Conservation (phyloP, 2,329 filamentous ascomycete species). For the Ophioceras dolichostomum region DNA sequence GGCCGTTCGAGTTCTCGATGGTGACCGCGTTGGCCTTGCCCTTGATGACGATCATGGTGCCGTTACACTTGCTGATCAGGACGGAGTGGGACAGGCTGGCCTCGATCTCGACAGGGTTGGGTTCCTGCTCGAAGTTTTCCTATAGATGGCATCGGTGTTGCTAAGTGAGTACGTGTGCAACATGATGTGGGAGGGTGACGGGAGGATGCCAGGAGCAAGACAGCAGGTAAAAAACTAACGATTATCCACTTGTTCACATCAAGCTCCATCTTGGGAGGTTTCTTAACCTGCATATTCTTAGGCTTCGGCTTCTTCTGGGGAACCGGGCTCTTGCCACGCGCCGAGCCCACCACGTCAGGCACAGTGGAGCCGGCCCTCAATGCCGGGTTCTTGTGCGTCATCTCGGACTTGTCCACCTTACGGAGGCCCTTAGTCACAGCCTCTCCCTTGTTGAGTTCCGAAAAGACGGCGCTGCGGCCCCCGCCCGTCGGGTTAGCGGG, state of each 20-base stretch:
- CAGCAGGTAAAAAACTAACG: constrained; percentile 29
- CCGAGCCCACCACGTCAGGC: constrained; percentile 37
- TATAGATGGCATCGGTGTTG: constrained; percentile 15
- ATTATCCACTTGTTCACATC: constrained; percentile 92
- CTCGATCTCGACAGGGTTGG: constrained; percentile 65
- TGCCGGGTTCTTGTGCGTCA: constrained; percentile 97
- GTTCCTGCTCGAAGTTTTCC: constrained; percentile 82
- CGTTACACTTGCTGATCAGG: constrained; percentile 83
- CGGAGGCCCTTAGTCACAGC: constrained; percentile 78
- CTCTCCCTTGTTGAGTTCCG: constrained; percentile 78
- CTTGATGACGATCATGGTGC: constrained; percentile 76
- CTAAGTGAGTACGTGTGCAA: constrained; percentile 4
- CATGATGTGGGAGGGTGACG: too few relatives aligned
- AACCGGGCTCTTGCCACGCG: constrained; percentile 70
- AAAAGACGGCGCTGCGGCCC: constrained; percentile 81
- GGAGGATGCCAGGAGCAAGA: background rate
- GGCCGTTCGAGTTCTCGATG: constrained; percentile 75
- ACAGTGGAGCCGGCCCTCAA: constrained; percentile 65
- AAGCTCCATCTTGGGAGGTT: constrained; percentile 65
- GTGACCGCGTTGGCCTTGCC: constrained; percentile 97
- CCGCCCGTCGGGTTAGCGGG: constrained; percentile 29
- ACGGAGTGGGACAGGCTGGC: constrained; percentile 78
- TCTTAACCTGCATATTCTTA: constrained; percentile 73
- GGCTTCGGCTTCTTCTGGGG: constrained; percentile 83
- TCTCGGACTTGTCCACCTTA: constrained; percentile 89